Base-by-base conservation (phyloP, 2,329 filamentous ascomycete genomes). In the Penicillium verrucosum region DNA sequence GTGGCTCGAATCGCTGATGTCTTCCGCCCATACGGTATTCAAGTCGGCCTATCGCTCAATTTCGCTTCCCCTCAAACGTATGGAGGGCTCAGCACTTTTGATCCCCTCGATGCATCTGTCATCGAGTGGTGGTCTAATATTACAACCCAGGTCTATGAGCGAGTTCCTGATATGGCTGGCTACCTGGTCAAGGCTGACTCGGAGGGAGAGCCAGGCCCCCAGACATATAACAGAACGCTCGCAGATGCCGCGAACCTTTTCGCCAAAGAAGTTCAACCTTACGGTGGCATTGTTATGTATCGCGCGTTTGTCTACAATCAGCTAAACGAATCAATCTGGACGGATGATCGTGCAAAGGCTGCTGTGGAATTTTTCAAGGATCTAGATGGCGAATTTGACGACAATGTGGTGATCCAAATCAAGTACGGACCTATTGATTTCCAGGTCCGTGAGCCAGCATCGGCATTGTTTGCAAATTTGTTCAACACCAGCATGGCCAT, bases 341-440 rank as follows among this genome's bases (percentile, higher is more conserved):
- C 80, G 49, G 81, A 81, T 1, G 88, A 90, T 68, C 82, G 88
- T 2, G 88, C 87, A 1, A 89, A 89, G 53, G 87, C 86, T 0
- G 86, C 85, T 0, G 85, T 89, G 0, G 78, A 89, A 1, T 88
- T 83, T 70, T 89, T 90, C 69, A 76, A 82, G 16, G 77, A 78
- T 0, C 78, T 89, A 0, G 87, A 90, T 64, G 82, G 79, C 5
- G 70, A 85, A 57, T 90, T 90, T 55, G 84, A 87, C 23, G 83
- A 86, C 44, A 90, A 90, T 45, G 86, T 89, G 0, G 79, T 90
- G 0, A 79, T 90, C 2, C 87, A 90, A 67, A 85, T 90, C 71
- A 90, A 90, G 70, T 89, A 87, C 60, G 87, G 88, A 0, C 86
- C 87, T 0, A 89, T 89, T 57, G 87, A 90, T 66, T 89, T 90